Evolutionary conservation across 257 asterid species (phyloP).

Genomic region (Eucommia ulmoides): DNA sequence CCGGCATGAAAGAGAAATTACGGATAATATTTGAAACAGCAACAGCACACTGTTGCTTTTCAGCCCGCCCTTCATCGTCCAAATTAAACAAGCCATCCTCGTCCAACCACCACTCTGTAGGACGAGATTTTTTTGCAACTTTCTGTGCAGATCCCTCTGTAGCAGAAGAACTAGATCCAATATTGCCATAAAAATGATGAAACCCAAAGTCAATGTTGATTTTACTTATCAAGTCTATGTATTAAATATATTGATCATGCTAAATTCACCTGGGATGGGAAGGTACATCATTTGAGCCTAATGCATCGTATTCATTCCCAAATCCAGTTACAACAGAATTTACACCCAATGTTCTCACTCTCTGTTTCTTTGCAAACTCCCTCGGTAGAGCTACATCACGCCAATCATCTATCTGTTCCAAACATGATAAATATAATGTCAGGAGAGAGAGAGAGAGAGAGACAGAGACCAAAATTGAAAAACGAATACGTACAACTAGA

Average conservation of each 20-base stretch:
- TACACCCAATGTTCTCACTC: constrained; percentile 61
- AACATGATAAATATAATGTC: too few relatives aligned
- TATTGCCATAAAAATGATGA: constrained; percentile 20
- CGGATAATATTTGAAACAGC: constrained; percentile 90
- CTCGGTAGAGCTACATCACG: constrained; percentile 89
- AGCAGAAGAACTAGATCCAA: constrained; percentile 40
- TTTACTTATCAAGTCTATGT: background rate
- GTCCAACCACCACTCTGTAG: constrained; percentile 93
- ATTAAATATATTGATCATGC: background rate
- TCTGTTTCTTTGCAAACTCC: constrained; percentile 60
- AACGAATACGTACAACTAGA: constrained; percentile 68
- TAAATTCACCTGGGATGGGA: constrained; percentile 15
- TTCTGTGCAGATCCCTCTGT: constrained; percentile 52
- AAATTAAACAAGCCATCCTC: constrained; percentile 32
- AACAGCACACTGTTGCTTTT: constrained; percentile 87
- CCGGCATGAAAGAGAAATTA: constrained; percentile 96
- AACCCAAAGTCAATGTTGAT: background rate
- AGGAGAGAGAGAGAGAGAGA: constrained; percentile 1
- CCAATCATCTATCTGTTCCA: constrained; percentile 56
- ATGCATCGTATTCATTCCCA: constrained; percentile 61
- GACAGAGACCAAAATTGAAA: constrained; percentile 1
- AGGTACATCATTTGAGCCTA: constrained; percentile 27
- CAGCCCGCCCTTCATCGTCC: constrained; percentile 31
- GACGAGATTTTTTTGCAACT: constrained; percentile 34
- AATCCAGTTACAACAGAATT: constrained; percentile 83